These are phyloP conservation scores for Terfezia boudieri DNA, from an alignment of 495 filamentous ascomycete genomes.

Conservation along the genomic window DNA sequence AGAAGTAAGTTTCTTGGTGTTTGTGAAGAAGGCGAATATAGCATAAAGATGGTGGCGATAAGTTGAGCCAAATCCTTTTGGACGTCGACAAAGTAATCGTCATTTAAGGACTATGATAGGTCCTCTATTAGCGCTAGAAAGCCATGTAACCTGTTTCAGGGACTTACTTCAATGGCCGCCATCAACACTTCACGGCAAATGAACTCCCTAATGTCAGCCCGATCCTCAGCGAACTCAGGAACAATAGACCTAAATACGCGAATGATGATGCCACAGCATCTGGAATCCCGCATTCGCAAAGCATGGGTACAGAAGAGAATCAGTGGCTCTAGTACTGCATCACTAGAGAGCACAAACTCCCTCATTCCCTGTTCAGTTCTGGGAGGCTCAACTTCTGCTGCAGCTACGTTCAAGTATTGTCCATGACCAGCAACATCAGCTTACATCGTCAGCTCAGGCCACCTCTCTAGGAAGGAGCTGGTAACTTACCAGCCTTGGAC, in stretches of 20 bases:
- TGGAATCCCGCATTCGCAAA: slow-evolving; percentile 71
- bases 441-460: slow-evolving; percentile 6
- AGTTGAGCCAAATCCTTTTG: slow-evolving; percentile 80
- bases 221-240: slow-evolving; percentile 41
- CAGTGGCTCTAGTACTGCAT: slow-evolving; percentile 60
- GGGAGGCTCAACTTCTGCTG: slow-evolving; percentile 20
- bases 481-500: slow-evolving; percentile 29
- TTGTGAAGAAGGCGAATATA: slow-evolving; percentile 41
- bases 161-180: slow-evolving; percentile 37
- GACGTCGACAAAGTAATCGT: slow-evolving; percentile 87
- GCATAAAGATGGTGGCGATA: slow-evolving; percentile 61
- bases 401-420: not conserved
- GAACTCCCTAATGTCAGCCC: slow-evolving; percentile 64
- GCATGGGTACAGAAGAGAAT: slow-evolving; percentile 81
- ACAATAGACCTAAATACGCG: slow-evolving; percentile 65
- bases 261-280: slow-evolving; percentile 67
- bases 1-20: slow-evolving; percentile 35
- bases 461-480: not conserved
- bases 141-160: slow-evolving; percentile 30
- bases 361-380: slow-evolving; percentile 33
- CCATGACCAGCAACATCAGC: slow-evolving; percentile 10
- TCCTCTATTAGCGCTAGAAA: slow-evolving; percentile 18
- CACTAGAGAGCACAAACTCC: slow-evolving; percentile 58
- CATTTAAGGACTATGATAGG: slow-evolving; percentile 60
- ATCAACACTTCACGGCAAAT: slow-evolving; percentile 30